phyloP scores from a whole-genome alignment of 441 rosid species.

The California macrophylla region DNA sequence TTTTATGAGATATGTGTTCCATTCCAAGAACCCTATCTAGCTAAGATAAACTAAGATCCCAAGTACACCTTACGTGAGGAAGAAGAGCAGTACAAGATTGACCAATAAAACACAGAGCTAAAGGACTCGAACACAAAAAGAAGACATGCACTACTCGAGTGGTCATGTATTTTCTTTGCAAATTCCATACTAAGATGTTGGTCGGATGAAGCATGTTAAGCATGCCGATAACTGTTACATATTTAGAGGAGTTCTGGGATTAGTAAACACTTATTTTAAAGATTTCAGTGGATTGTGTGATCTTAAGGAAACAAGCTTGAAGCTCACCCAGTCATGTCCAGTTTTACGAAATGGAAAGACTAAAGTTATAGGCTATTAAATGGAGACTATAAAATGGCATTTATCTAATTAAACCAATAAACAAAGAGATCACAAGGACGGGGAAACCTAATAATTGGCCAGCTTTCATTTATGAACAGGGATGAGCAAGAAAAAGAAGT shows the following conservation, averaged over 20 bases:
- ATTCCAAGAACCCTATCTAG: conserved; percentile 8
- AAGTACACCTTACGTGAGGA: conserved; percentile 3
- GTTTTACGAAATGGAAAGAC: background rate
- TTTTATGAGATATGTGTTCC: background rate
- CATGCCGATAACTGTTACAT: background rate
- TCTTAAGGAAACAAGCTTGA: background rate
- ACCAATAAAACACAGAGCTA: conserved; percentile 14
- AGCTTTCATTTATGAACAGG: background rate
- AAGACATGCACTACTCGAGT: background rate
- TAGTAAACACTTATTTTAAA: background rate
- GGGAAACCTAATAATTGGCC: background rate
- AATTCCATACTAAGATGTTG: conserved; percentile 6
- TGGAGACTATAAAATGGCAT: background rate
- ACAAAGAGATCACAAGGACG: background rate
- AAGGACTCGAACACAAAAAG: background rate
- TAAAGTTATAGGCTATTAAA: background rate
- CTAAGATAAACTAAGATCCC: background rate
- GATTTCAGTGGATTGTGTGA: conserved; percentile 3
- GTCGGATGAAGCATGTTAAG: background rate
- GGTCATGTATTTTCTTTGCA: background rate
- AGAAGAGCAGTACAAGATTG: conserved; percentile 27
- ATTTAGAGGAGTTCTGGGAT: background rate
- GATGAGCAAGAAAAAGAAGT: background rate
- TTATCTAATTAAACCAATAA: background rate
- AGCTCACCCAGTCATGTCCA: background rate